phyloP scores from a whole-genome alignment of 2,329 filamentous ascomycete species.

The Apiospora koreana region DNA sequence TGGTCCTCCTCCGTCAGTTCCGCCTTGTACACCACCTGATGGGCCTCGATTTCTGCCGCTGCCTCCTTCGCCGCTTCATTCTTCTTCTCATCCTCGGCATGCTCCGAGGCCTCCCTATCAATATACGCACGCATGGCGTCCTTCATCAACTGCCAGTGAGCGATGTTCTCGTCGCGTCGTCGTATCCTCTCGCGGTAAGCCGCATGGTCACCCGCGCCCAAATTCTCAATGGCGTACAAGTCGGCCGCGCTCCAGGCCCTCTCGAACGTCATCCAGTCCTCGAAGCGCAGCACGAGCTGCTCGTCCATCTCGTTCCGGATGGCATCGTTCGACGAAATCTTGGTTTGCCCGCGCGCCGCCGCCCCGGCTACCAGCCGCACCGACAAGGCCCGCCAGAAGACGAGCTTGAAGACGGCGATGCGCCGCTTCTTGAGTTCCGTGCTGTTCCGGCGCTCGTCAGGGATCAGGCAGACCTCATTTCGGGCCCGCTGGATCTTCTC shows the following conservation, averaged over 20 bases:
- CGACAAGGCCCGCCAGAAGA: background rate
- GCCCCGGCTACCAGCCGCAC: background rate
- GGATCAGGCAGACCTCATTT: background rate
- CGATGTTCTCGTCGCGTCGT: no score
- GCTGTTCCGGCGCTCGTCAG: background rate
- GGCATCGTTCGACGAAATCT: background rate
- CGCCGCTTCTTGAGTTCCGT: background rate
- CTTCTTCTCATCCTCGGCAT: no score
- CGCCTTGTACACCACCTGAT: background rate
- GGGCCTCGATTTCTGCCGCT: no score
- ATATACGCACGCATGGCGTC: no score
- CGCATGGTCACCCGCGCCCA: no score
- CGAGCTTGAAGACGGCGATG: background rate
- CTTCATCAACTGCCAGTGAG: no score
- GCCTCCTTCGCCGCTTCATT: no score
- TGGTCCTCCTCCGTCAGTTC: background rate
- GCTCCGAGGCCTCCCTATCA: no score
- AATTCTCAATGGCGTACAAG: no score
- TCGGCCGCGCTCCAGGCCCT: conserved; percentile 11
- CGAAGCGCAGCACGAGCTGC: conserved; percentile 10
- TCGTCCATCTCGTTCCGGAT: background rate
- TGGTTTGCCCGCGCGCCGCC: no score
- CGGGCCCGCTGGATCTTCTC: background rate
- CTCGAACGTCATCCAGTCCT: conserved; percentile 20
- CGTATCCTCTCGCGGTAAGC: no score